Base-by-base conservation (phyloP, 331 rosid genomes). In the Rosa hybrid region DNA sequence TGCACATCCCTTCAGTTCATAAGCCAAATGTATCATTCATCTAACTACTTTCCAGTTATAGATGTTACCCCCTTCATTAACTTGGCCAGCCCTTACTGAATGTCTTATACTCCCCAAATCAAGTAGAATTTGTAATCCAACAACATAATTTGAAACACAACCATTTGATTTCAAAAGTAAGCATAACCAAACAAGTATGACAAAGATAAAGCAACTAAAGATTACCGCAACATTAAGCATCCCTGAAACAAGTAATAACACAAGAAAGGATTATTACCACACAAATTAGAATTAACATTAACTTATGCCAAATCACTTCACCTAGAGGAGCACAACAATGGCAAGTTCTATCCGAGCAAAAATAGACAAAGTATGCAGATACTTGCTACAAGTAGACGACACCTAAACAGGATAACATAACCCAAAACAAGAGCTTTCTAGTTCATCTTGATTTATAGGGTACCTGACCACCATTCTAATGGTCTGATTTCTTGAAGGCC, bases 401-500 rank as follows among this genome's bases (percentile, higher is more conserved):
- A 30, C 62, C 68, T 63, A 13, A 27, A 12, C 68, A 63, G 38
- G 8, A 63, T 23, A 25, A 63, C 68, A 63, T 63, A 12, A 63
- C 3, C 68, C 9, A 50, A 73, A 73, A 6, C 30, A 49, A 23
- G 44, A n/a, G 20, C 17, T 27, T 27, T 46, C 60, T 71, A 50
- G 44, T 48, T 17, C 77, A 25, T 63, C 68, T 25, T 63, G 8
- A 63, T 12, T 27, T 5, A 12, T 27, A 17, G 7, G 6, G 17
- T 50, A 64, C 70, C 70, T 64, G 70, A 64, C 18, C 77, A 16
- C 10, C 45, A 12, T 54, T 74, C 78, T 87, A 86, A 63, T 75
- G 46, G 44, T 14, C 46, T 1, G 87, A 83, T 14, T 88, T 70
- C 54, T 83, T 74, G 17, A 60, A 63, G 0, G 90, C 88, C 64